phyloP scores from a whole-genome alignment of 768 basidiomycete species.

The Tricholoma saponaceum region DNA sequence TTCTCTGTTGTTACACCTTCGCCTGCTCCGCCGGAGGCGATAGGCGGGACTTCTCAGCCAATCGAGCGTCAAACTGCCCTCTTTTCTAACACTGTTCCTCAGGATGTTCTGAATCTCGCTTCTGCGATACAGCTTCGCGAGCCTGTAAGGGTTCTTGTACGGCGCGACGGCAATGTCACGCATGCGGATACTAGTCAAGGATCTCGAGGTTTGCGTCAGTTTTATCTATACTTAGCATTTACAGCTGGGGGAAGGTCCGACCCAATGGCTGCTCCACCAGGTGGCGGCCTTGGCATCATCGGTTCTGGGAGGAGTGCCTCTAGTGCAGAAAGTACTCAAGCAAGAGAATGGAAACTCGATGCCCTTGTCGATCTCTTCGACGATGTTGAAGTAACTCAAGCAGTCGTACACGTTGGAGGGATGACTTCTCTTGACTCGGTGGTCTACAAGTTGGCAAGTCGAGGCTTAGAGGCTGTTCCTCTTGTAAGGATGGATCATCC shows the following conservation, averaged over 20 bases:
- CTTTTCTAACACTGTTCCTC: conserved; percentile 98
- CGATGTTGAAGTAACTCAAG: conserved; percentile 76
- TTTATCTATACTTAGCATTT: conserved; percentile 94
- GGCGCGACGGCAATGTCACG: conserved; percentile 82
- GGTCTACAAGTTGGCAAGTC: conserved; percentile 82
- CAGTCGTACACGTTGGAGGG: conserved; percentile 85
- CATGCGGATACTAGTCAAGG: conserved; percentile 62
- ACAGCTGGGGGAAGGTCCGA: conserved; percentile 79
- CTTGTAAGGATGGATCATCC: conserved; percentile 50
- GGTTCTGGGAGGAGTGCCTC: conserved; percentile 85
- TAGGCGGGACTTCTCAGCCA: conserved; percentile 26
- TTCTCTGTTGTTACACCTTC: conserved; percentile 56
- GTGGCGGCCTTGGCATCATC: conserved; percentile 80
- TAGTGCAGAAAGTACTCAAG: conserved; percentile 79
- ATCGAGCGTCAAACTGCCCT: conserved; percentile 87
- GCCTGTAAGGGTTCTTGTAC: conserved; percentile 95
- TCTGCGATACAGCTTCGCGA: conserved; percentile 91
- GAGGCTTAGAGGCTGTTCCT: conserved; percentile 84
- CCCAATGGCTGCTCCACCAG: conserved; percentile 36
- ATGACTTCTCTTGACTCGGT: conserved; percentile 85
- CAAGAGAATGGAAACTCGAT: conserved; percentile 93
- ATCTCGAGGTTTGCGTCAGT: conserved; percentile 86
- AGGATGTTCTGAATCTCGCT: conserved; percentile 95
- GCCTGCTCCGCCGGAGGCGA: conserved; percentile 34
- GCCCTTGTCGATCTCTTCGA: conserved; percentile 88